phyloP scores from a whole-genome alignment of 805 yeast genomes.

The Metschnikowia gelsemii region DNA sequence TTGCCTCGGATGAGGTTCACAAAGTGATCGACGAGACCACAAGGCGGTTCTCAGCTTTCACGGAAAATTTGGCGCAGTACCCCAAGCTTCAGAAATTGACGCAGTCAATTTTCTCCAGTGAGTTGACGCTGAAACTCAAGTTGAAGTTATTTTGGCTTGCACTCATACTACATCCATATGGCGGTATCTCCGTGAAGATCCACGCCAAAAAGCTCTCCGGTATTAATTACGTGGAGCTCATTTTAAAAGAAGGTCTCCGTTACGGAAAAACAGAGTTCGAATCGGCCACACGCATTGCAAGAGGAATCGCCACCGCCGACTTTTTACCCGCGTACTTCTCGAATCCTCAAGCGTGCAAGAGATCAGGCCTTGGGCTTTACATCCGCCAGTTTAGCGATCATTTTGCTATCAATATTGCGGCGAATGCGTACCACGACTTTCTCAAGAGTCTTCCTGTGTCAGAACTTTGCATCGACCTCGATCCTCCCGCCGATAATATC shows the following conservation, averaged over 20 bases:
- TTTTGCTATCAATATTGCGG: slow-evolving; percentile 46
- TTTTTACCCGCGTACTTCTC: slow-evolving; percentile 23
- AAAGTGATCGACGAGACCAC: slow-evolving; percentile 26
- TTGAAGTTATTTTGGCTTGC: slow-evolving; percentile 47
- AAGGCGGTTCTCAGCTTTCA: slow-evolving; percentile 23
- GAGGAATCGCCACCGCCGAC: slow-evolving; percentile 4
- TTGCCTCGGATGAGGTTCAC: slow-evolving; percentile 15
- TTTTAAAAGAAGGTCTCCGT: slow-evolving; percentile 70
- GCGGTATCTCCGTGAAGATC: slow-evolving; percentile 34
- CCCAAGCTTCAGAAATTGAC: slow-evolving; percentile 1
- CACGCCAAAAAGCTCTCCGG: slow-evolving; percentile 37
- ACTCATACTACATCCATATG: slow-evolving; percentile 52
- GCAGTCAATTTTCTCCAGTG: no score
- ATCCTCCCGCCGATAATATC: background rate
- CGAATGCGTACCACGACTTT: slow-evolving; percentile 35
- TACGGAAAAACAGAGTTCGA: slow-evolving; percentile 58
- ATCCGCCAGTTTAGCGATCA: slow-evolving; percentile 54
- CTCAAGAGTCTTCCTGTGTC: slow-evolving; percentile 1
- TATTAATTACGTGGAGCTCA: slow-evolving; percentile 44
- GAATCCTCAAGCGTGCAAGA: slow-evolving; percentile 23
- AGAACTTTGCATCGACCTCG: slow-evolving; percentile 4
- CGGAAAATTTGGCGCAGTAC: background rate
- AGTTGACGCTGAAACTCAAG: slow-evolving; percentile 11
- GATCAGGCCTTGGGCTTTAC: slow-evolving; percentile 62
- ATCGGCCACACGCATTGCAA: slow-evolving; percentile 46